phyloP scores from a whole-genome alignment of 1,284 basidiomycete species.

The Rhodotorula sp. region DNA sequence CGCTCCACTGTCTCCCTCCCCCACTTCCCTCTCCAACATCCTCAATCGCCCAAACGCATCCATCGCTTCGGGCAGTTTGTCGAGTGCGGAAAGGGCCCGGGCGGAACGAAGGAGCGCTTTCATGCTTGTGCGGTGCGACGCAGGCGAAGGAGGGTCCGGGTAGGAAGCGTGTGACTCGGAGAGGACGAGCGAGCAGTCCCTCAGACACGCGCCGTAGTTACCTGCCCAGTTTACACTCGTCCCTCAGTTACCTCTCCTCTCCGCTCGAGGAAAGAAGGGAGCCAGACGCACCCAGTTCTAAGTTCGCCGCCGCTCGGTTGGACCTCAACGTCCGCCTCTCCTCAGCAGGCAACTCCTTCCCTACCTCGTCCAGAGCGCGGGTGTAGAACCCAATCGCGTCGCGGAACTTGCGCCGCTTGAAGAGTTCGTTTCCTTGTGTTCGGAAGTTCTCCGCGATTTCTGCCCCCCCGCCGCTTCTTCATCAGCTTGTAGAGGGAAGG shows the following conservation, averaged over 20 bases:
- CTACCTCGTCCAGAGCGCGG: slow-evolving; percentile 77
- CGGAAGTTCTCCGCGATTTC: slow-evolving; percentile 92
- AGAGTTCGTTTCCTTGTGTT: slow-evolving; percentile 92
- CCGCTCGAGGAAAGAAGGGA: neutral
- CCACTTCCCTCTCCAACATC: slow-evolving; percentile 22
- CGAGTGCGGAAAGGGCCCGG: slow-evolving; percentile 67
- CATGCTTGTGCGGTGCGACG: slow-evolving; percentile 53
- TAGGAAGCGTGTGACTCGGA: slow-evolving; percentile 45
- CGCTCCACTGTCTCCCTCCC: slow-evolving; percentile 51
- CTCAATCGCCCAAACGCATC: slow-evolving; percentile 70
- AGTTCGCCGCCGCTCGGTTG: slow-evolving; percentile 89
- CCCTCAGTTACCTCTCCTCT: neutral
- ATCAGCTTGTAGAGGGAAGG: neutral
- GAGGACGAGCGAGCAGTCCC: slow-evolving; percentile 76
- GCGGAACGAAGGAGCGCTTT: slow-evolving; percentile 85
- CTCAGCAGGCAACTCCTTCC: slow-evolving; percentile 59
- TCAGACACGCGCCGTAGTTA: slow-evolving; percentile 79
- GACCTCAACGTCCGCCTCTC: slow-evolving; percentile 61
- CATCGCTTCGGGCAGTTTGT: slow-evolving; percentile 69
- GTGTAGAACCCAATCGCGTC: slow-evolving; percentile 89
- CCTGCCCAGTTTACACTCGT: slow-evolving; percentile 53
- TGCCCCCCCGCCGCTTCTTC: slow-evolving; percentile 48
- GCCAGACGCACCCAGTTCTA: slow-evolving; percentile 68
- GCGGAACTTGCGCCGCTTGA: slow-evolving; percentile 75
- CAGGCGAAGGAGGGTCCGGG: slow-evolving; percentile 32